Conservation (phyloP, 306 rosid genomes). For the Inga oerstediana region DNA sequence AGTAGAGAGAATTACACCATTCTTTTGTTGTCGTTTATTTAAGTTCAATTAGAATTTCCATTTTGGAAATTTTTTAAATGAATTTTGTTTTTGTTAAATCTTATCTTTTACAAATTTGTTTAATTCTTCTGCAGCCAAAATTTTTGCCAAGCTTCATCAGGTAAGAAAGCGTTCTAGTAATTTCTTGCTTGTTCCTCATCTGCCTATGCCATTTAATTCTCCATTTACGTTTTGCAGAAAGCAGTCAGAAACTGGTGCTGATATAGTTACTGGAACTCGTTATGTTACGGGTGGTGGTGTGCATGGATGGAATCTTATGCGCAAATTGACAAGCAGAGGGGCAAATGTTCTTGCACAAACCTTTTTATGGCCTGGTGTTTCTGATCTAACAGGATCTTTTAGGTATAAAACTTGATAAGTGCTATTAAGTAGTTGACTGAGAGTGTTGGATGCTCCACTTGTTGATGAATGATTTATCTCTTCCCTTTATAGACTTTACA, state of each 20-base stretch:
- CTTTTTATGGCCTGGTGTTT: conserved; percentile 94
- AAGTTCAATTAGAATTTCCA: neutral
- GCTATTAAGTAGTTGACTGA: conserved; percentile 26
- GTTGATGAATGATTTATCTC: conserved; percentile 33
- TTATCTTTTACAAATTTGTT: conserved; percentile 34
- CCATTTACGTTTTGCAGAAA: conserved; percentile 47
- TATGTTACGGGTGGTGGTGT: conserved; percentile 95
- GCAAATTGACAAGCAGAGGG: conserved; percentile 97
- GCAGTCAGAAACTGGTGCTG: conserved; percentile 82
- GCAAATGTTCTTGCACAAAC: conserved; percentile 99
- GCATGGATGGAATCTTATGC: conserved; percentile 99
- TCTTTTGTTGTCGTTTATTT: neutral
- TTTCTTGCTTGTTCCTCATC: conserved; percentile 18
- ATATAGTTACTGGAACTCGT: conserved; percentile 93
- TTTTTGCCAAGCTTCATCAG: conserved; percentile 83
- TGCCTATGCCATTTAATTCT: conserved; percentile 5
- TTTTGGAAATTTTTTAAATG: neutral
- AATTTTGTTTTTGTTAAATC: conserved; percentile 1
- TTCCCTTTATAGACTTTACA: conserved; percentile 70
- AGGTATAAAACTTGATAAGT: conserved; percentile 52
- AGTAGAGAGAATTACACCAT: neutral
- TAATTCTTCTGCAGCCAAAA: conserved; percentile 76
- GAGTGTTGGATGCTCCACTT: conserved; percentile 13
- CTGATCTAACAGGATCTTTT: conserved; percentile 97
- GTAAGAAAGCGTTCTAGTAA: conserved; percentile 44